Evolutionary conservation across 2,329 filamentous ascomycete genomes (phyloP).

Genomic region (Phialemonium atrogriseum): DNA sequence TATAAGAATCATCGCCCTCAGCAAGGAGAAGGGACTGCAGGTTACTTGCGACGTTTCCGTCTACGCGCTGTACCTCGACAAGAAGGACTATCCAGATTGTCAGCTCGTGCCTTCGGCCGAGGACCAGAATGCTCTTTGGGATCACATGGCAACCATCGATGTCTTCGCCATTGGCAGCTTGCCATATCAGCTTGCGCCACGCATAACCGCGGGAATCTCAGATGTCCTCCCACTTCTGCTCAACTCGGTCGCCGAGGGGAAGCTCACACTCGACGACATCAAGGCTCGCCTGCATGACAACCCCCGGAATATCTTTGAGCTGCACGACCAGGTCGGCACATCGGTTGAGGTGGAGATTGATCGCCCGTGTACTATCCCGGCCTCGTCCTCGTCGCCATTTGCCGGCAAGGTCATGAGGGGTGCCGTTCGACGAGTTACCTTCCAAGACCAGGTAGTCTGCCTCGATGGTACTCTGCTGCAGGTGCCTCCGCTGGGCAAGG

Average conservation of each 20-base stretch:
- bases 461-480: slow-evolving; percentile 58
- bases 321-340: slow-evolving; percentile 69
- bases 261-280: slow-evolving; percentile 65
- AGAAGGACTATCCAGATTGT: slow-evolving; percentile 61
- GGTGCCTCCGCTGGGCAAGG: slow-evolving; percentile 53
- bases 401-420: slow-evolving; percentile 60
- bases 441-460: slow-evolving; percentile 66
- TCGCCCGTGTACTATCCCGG: slow-evolving; percentile 54
- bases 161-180: slow-evolving; percentile 73
- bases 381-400: slow-evolving; percentile 60
- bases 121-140: slow-evolving; percentile 69
- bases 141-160: slow-evolving; percentile 64
- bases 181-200: slow-evolving; percentile 64
- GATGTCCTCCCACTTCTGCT: slow-evolving; percentile 68
- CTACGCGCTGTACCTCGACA: slow-evolving; percentile 68
- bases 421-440: slow-evolving; percentile 66
- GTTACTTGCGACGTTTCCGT: slow-evolving; percentile 79
- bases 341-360: slow-evolving; percentile 70
- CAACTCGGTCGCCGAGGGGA: slow-evolving; percentile 67
- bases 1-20: slow-evolving; percentile 66
- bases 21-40: slow-evolving; percentile 73
- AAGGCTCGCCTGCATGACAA: slow-evolving; percentile 66
- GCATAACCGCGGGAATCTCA: slow-evolving; percentile 58
- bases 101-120: slow-evolving; percentile 55
- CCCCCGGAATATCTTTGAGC: slow-evolving; percentile 72